These are phyloP conservation scores for Hanseniaspora uvarum DNA, from an alignment of 1,139 yeast genomes.

Conservation along the genomic window DNA sequence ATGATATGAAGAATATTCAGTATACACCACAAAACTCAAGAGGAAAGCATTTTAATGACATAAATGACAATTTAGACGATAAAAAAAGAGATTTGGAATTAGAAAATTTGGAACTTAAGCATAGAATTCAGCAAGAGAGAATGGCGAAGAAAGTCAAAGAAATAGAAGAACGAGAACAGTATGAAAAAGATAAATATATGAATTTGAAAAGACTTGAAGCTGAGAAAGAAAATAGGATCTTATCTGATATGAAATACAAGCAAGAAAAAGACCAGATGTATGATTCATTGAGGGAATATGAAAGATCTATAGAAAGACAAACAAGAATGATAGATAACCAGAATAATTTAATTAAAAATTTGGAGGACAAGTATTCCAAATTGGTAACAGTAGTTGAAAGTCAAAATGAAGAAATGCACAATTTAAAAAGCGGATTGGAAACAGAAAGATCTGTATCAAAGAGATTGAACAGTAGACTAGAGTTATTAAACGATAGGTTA, in stretches of 20 bases:
- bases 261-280: neutral
- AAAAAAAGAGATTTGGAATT: constrained; percentile 5
- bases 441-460: constrained; percentile 7
- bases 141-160: neutral
- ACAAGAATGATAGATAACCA: neutral
- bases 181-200: neutral
- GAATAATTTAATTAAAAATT: neutral
- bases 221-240: neutral
- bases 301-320: constrained; percentile 8
- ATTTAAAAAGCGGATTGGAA: neutral
- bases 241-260: constrained; percentile 1
- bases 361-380: constrained; percentile 7
- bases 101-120: constrained; percentile 6
- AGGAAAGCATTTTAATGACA: neutral
- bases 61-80: neutral
- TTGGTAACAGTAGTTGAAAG: neutral
- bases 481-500: constrained; percentile 5
- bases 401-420: constrained; percentile 8
- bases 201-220: neutral
- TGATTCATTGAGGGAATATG: constrained; percentile 5
- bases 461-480: constrained; percentile 6
- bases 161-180: neutral
- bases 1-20: neutral
- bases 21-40: neutral
- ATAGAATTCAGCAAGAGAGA: constrained; percentile 5